Evolutionary conservation across 202 grass and related monocot species (phyloP), one percentile per base, ranked within the genome.

Genomic region (Musa balbisiana): DNA sequence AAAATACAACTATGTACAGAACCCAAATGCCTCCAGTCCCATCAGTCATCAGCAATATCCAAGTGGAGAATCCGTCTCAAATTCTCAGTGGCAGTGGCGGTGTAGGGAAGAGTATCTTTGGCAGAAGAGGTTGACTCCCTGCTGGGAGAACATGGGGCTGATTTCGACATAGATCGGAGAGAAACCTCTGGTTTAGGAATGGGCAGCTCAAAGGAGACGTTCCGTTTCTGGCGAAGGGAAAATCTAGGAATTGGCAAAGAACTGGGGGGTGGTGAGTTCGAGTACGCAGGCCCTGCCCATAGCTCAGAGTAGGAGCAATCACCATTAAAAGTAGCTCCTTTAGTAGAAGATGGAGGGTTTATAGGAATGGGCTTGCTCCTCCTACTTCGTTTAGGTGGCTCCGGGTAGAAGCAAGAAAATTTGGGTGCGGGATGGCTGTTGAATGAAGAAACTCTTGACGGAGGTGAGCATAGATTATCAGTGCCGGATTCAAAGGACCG

Each of bases 221-320:
- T 90, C 24, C 89, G 81, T 76, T 92, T 96, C 78, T 80, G 90
- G 83, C 85, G 87, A 83, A 96, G 82, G 50, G 93, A 84, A 82
- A 96, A 96, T 73, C 87, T 92, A 22, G 93, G 93, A 19, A 96
- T 92, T 0, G 93, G 93, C 10, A 96, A 80, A 3, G 93, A 96
- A 84, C 93, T 92, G 1, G 93, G 93, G 5, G 93, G 90, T 0
- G 90, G 93, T 2, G 91, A 95, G 71, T 91, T 95, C 22, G 88
- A 91, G 87, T 90, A 96, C 0, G 82, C 86, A 1, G 93, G 93
- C 13, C 93, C 93, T n/a, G 93, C 93, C 88, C 88, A 92, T 16
- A 86, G 90, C 88, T 92, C 89, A 58, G 87, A 85, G 21, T 74
- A 69, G 56, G 84, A 64, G 52, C 84, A 59, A 49, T 87, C 76